Evolutionary conservation across 2,329 filamentous ascomycete genomes (phyloP).

Genomic region (Venturia oleaginea): DNA sequence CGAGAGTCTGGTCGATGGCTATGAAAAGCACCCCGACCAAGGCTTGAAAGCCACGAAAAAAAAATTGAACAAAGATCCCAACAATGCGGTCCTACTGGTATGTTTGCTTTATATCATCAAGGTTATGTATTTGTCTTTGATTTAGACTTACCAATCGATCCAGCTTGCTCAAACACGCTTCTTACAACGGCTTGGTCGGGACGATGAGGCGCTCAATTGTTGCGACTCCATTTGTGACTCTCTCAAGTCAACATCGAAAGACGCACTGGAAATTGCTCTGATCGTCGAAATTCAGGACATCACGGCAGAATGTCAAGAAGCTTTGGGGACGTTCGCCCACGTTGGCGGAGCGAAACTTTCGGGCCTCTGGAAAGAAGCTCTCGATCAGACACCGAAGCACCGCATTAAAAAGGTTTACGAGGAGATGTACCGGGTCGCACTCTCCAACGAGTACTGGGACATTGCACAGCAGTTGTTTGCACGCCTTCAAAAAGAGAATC

Average conservation of each 20-base stretch:
- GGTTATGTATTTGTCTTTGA: neutral
- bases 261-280: slow-evolving; percentile 2
- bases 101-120: neutral
- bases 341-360: neutral
- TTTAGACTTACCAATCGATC: neutral
- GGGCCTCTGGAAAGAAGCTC: slow-evolving; percentile 10
- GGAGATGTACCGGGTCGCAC: slow-evolving; percentile 8
- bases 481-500: slow-evolving; percentile 12
- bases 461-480: slow-evolving; percentile 13
- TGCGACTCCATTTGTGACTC: neutral
- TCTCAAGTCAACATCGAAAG: slow-evolving; percentile 10
- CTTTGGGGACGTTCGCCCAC: neutral
- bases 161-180: slow-evolving; percentile 13
- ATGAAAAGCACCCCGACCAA: slow-evolving; percentile 11
- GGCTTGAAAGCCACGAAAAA: slow-evolving; percentile 14
- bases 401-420: neutral
- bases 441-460: slow-evolving; percentile 12
- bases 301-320: slow-evolving; percentile 10
- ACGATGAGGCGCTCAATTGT: slow-evolving; percentile 1
- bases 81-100: slow-evolving; percentile 7
- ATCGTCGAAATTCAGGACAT: slow-evolving; percentile 7
- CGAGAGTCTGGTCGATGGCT: slow-evolving; percentile 12
- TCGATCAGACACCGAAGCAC: slow-evolving; percentile 3
- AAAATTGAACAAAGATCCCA: slow-evolving; percentile 9
- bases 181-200: neutral